Percentiles rank a stretch among this genome's conserved stretches.
phyloP scores from a whole-genome alignment of 2,329 filamentous ascomycete species.

The Ophiostoma pallidulum region DNA sequence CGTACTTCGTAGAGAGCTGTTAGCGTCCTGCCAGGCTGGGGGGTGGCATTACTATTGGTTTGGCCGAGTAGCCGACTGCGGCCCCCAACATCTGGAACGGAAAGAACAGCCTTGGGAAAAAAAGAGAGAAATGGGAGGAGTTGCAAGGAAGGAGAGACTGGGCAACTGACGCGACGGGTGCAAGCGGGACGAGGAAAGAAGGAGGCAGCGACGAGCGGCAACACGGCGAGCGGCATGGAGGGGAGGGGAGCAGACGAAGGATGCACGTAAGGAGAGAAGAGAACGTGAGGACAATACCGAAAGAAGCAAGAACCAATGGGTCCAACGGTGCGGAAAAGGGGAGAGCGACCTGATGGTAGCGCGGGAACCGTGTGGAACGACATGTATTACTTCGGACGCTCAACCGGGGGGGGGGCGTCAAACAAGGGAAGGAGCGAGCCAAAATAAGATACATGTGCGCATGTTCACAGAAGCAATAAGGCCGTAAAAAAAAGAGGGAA shows the following conservation, averaged over 20 bases:
- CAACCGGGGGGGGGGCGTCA: not conserved
- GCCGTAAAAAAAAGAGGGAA: conserved; percentile 7
- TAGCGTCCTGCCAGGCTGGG: conserved; percentile 5
- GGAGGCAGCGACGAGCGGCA: not conserved
- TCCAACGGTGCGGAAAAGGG: not conserved
- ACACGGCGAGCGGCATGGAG: too few relatives aligned
- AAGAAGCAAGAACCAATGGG: too few relatives aligned
- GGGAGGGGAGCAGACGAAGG: not conserved
- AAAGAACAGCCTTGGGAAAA: not conserved
- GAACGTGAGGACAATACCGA: not conserved
- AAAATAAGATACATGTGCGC: conserved; percentile 12
- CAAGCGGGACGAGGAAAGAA: not conserved
- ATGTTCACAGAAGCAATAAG: conserved; percentile 8
- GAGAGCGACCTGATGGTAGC: conserved; percentile 1
- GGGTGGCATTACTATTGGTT: conserved; percentile 7
- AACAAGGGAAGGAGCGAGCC: conserved; percentile 10
- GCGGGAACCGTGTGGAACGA: not conserved
- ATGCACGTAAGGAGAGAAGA: not conserved
- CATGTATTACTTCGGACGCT: conserved; percentile 5
- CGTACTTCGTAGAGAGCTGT: too few relatives aligned
- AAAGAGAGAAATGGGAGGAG: not conserved
- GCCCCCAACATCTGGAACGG: not conserved
- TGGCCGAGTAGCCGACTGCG: conserved; percentile 6
- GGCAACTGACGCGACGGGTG: not conserved
- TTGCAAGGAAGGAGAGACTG: not conserved